Conservation (phyloP, 169 alveolate genomes). For the Cyclospora cayetanensis region DNA sequence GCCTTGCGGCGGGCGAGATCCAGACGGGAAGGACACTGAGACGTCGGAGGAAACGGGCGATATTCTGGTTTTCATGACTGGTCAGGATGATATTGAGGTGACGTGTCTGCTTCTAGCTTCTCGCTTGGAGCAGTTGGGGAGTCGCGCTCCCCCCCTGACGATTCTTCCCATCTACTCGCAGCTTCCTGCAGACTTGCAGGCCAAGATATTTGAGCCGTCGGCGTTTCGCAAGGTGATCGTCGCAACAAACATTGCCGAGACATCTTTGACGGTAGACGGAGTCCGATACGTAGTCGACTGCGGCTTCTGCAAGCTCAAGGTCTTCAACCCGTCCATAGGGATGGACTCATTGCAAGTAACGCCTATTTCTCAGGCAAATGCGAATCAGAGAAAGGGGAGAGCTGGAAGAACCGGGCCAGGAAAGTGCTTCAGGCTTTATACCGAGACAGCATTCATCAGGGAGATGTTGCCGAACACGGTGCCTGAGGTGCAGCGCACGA, state of each 20-base stretch:
- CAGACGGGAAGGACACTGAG: slow-evolving; percentile 72
- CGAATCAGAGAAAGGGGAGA: slow-evolving; percentile 99
- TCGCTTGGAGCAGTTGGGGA: slow-evolving; percentile 85
- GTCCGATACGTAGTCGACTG: slow-evolving; percentile 98
- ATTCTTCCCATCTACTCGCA: slow-evolving; percentile 98
- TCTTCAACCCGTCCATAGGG: slow-evolving; percentile 97
- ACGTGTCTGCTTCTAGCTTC: slow-evolving; percentile 96
- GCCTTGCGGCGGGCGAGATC: slow-evolving; percentile 68
- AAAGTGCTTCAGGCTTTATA: slow-evolving; percentile 97
- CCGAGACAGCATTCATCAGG: slow-evolving; percentile 95
- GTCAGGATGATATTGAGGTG: slow-evolving; percentile 99
- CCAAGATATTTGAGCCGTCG: slow-evolving; percentile 91
- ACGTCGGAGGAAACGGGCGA: slow-evolving; percentile 88
- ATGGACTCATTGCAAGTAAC: slow-evolving; percentile 99
- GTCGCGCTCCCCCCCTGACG: slow-evolving; percentile 73
- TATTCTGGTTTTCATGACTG: slow-evolving; percentile 99
- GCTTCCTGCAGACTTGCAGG: slow-evolving; percentile 98
- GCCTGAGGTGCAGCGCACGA: slow-evolving; percentile 99
- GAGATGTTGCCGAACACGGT: slow-evolving; percentile 98
- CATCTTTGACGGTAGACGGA: slow-evolving; percentile 99
- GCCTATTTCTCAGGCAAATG: slow-evolving; percentile 99
- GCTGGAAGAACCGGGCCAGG: slow-evolving; percentile 99
- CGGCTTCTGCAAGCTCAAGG: slow-evolving; percentile 99
- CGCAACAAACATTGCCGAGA: slow-evolving; percentile 99
- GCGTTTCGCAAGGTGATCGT: slow-evolving; percentile 93